phyloP scores from a whole-genome alignment of 345 rosid genomes.

The Eucalyptus pumila region DNA sequence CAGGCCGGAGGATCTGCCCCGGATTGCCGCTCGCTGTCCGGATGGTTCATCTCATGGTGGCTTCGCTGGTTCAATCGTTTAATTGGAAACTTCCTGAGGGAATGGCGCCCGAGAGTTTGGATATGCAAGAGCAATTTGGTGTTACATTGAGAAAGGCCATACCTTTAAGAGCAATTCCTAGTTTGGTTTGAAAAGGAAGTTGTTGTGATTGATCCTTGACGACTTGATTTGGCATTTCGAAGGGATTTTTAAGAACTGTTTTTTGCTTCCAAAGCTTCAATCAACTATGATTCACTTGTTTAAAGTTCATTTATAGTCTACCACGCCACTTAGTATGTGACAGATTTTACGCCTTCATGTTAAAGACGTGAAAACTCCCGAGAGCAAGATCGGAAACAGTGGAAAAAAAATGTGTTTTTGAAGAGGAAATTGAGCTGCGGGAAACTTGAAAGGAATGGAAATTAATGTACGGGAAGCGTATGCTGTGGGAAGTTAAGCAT shows the following conservation, averaged over 20 bases:
- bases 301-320: background rate
- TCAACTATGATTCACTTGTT: background rate
- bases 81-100: slow-evolving; percentile 10
- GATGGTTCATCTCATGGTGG: slow-evolving; percentile 9
- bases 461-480: background rate
- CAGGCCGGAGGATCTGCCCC: slow-evolving; percentile 9
- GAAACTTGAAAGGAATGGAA: background rate
- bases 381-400: background rate
- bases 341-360: background rate
- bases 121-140: slow-evolving; percentile 10
- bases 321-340: background rate
- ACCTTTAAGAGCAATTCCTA: slow-evolving; percentile 1
- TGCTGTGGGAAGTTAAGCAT: background rate
- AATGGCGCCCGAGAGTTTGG: background rate
- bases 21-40: background rate
- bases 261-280: background rate
- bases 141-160: background rate
- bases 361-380: background rate
- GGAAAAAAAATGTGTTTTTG: background rate
- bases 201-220: background rate
- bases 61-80: slow-evolving; percentile 3
- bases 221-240: background rate
- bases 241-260: background rate
- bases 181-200: background rate
- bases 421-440: background rate